A percentile compares a stretch with the other conserved stretches of the same genome.
Evolutionary conservation across 352 stramenopile species (phyloP).

Genomic region (Peronosclerospora sorghi): DNA sequence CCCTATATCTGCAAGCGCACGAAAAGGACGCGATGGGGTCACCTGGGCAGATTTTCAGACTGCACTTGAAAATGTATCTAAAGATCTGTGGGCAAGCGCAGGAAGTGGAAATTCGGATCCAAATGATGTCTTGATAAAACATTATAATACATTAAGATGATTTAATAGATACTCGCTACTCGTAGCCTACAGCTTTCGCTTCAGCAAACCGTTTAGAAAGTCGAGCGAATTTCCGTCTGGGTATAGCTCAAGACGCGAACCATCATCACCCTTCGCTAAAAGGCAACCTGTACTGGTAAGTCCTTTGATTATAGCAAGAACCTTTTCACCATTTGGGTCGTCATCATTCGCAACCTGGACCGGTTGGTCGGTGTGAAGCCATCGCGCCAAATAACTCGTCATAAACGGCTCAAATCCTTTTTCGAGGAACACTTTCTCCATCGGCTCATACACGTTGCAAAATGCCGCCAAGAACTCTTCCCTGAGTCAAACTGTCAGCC

Average conservation of each 20-base stretch:
- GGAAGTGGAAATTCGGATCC: constrained; percentile 77
- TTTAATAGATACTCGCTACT: constrained; percentile 1
- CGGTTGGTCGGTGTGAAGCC: constrained; percentile 78
- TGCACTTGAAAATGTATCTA: constrained; percentile 73
- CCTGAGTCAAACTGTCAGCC: constrained; percentile 19
- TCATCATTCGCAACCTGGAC: constrained; percentile 60
- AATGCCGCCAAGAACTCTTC: constrained; percentile 82
- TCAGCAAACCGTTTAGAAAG: constrained; percentile 77
- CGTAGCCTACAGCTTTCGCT: constrained; percentile 59
- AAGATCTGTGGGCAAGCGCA: constrained; percentile 68
- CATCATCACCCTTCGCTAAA: constrained; percentile 43
- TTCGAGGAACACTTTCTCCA: constrained; percentile 69
- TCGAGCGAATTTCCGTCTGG: constrained; percentile 86
- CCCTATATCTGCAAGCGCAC: no score
- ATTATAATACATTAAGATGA: neutral
- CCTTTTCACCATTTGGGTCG: constrained; percentile 30
- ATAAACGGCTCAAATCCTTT: constrained; percentile 83
- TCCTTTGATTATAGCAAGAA: constrained; percentile 61
- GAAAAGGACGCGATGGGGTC: no score
- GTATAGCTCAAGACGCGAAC: constrained; percentile 74
- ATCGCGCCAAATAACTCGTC: constrained; percentile 68
- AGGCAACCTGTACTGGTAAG: constrained; percentile 73
- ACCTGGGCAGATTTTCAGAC: no score
- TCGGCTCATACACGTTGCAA: constrained; percentile 80
- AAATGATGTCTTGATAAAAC: constrained; percentile 42